Base-by-base conservation (phyloP, 2,329 filamentous ascomycete genomes). In the Ophiostoma perfectum region DNA sequence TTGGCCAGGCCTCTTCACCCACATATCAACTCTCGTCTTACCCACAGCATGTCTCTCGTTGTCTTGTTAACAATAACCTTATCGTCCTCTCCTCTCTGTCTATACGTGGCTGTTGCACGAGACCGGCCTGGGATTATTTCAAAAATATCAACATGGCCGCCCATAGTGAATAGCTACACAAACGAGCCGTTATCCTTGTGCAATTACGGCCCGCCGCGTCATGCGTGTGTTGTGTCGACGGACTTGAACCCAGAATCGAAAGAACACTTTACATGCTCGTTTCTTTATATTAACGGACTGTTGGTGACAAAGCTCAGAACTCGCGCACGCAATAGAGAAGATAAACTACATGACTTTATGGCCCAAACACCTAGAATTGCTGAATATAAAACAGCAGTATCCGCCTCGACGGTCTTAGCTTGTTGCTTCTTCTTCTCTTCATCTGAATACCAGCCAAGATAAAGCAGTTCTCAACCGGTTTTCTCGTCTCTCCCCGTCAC, bases 201-300 rank as follows among this genome's bases (percentile, higher is more conserved):
- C 9, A 36, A 55, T 55, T 55, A 27, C 49, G 18, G 49, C 7
- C 49, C 18, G 49, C n/a, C 8, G 49, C 49, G n/a, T 38, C 27
- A 60, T 60, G 55, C 55, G 5, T 27, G 55, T 60, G 27, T 38
- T 60, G 27, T 38, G 55, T 60, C 55, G 55, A 14, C 55, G 55
- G 27, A 38, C 11, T 36, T 38, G 27, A 14, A 27, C 27, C 27
- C 27, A 27, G 4, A 5, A 27, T 38, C 27, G 8, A 52, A 7
- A 27, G 27, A 27, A 27, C 27, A 27, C 27, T 27, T 27, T 55
- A 39, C 5, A 27, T 5, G 27, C 55, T 60, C 55, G 27, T 52
- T 52, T 52, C n/a, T 52, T 1, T 52, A 27, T n/a, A 52, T 49
- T 18, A 27, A 18, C 27, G 1, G 27, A 27, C 27, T 27, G 27